These are phyloP conservation scores for Bryoerythrophyllum caledonicum DNA, from an alignment of 225 moss, liverwort and hornwort genomes.

Conservation along the genomic window DNA sequence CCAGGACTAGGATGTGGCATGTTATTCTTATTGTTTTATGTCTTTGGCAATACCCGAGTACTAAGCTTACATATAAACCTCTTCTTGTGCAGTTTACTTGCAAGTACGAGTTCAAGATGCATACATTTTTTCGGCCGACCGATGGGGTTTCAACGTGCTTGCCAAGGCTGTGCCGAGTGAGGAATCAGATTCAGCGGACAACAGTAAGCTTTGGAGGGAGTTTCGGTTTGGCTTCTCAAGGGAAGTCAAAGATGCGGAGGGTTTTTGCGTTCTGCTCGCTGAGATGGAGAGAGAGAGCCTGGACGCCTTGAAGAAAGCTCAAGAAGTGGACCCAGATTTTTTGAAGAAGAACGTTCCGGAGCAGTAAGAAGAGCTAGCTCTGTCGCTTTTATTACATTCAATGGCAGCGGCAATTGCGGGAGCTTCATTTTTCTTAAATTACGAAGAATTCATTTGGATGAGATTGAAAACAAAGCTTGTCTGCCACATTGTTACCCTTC, in stretches of 20 bases:
- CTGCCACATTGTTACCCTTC: conserved; percentile 10
- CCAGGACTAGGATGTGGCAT: conserved; percentile 1
- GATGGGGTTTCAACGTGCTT: conserved; percentile 91
- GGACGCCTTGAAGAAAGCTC: conserved; percentile 70
- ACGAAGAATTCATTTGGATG: conserved; percentile 15
- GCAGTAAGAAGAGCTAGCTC: conserved; percentile 7
- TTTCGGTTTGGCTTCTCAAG: conserved; percentile 78
- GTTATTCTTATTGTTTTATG: neutral
- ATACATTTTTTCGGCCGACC: conserved; percentile 81
- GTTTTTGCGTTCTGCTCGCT: conserved; percentile 76
- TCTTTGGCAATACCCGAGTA: neutral
- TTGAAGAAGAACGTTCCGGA: conserved; percentile 29
- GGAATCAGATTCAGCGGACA: conserved; percentile 17
- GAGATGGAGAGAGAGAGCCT: conserved; percentile 95
- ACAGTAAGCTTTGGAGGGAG: conserved; percentile 66
- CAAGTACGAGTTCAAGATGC: conserved; percentile 91
- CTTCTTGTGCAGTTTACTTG: conserved; percentile 73
- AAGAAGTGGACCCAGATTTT: conserved; percentile 55
- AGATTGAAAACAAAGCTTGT: conserved; percentile 16
- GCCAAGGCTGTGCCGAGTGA: conserved; percentile 50
- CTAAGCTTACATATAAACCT: neutral
- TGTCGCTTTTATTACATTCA: conserved; percentile 8
- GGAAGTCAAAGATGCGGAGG: conserved; percentile 74
- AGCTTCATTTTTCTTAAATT: too few species aligned
- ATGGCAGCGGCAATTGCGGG: conserved; percentile 10